Percentiles rank a stretch among this genome's conserved stretches.
Evolutionary conservation across 768 basidiomycete genomes (phyloP).

Genomic region (Postia placenta): DNA sequence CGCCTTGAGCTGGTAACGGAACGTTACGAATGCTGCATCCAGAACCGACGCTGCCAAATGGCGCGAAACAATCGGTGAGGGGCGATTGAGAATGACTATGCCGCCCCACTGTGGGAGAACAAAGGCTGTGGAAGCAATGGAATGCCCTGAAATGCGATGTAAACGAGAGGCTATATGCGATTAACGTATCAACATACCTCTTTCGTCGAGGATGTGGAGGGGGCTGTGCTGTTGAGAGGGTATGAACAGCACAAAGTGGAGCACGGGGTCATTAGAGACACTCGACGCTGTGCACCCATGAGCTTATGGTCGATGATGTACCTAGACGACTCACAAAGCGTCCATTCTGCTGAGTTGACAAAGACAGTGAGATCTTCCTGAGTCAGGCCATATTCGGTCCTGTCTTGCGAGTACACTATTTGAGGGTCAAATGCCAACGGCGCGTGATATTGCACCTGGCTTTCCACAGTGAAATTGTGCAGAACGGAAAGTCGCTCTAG

Average conservation of each 20-base stretch:
- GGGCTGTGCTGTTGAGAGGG: conserved; percentile 69
- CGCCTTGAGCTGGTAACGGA: conserved; percentile 64
- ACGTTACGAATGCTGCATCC: conserved; percentile 50
- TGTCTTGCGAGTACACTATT: conserved; percentile 25
- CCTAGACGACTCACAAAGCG: conserved; percentile 52
- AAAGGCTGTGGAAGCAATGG: conserved; percentile 60
- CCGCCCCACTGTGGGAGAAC: conserved; percentile 93
- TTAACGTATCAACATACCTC: conserved; percentile 31
- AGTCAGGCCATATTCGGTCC: conserved; percentile 49
- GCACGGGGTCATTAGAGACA: conserved; percentile 86
- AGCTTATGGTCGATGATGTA: not conserved
- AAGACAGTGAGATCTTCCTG: conserved; percentile 88
- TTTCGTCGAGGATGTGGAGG: conserved; percentile 52
- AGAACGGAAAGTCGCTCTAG: conserved; percentile 52
- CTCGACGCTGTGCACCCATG: conserved; percentile 67
- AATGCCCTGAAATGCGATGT: conserved; percentile 32
- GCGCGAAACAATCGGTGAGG: conserved; percentile 24
- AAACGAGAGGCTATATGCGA: not conserved
- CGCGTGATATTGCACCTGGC: conserved; percentile 89
- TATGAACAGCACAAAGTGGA: conserved; percentile 88
- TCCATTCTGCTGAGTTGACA: conserved; percentile 96
- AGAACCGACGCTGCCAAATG: conserved; percentile 41
- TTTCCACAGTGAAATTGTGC: conserved; percentile 92
- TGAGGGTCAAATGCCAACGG: conserved; percentile 77
- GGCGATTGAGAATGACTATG: conserved; percentile 70